phyloP scores from a whole-genome alignment of 495 filamentous ascomycete genomes.

The Penicillium coprophilum region DNA sequence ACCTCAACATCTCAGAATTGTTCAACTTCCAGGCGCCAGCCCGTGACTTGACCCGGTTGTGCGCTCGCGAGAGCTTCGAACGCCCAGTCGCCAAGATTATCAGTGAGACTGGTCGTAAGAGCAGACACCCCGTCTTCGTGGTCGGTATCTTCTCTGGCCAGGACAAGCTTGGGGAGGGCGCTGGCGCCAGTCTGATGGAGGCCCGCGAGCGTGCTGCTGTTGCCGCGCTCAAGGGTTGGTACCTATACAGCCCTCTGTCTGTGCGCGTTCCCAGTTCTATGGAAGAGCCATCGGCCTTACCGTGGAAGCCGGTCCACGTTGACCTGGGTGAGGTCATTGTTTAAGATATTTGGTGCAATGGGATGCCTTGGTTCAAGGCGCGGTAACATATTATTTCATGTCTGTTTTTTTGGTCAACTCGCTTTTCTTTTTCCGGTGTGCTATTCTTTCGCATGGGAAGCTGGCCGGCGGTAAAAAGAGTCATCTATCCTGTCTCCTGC shows the following conservation, averaged over 20 bases:
- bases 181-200: constrained; percentile 70
- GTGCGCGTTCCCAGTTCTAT: constrained; percentile 78
- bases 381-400: constrained; percentile 31
- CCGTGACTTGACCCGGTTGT: constrained; percentile 75
- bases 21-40: constrained; percentile 84
- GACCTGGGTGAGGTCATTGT: constrained; percentile 89
- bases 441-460: constrained; percentile 33
- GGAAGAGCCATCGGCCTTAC: constrained; percentile 59
- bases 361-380: constrained; percentile 13
- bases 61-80: constrained; percentile 85
- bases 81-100: constrained; percentile 80
- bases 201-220: constrained; percentile 77
- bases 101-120: constrained; percentile 81
- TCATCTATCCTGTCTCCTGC: constrained; percentile 28
- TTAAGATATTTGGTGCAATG: constrained; percentile 38
- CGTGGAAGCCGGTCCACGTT: constrained; percentile 81
- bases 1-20: constrained; percentile 69
- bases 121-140: constrained; percentile 84
- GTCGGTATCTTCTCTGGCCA: constrained; percentile 87
- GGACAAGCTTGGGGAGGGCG: constrained; percentile 86
- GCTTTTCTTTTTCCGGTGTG: constrained; percentile 27
- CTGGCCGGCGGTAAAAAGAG: constrained; percentile 27
- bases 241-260: constrained; percentile 80
- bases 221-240: constrained; percentile 87
- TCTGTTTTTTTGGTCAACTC: constrained; percentile 25